Evolutionary conservation across 2,329 filamentous ascomycete species (phyloP).

Genomic region (Calycina marina): DNA sequence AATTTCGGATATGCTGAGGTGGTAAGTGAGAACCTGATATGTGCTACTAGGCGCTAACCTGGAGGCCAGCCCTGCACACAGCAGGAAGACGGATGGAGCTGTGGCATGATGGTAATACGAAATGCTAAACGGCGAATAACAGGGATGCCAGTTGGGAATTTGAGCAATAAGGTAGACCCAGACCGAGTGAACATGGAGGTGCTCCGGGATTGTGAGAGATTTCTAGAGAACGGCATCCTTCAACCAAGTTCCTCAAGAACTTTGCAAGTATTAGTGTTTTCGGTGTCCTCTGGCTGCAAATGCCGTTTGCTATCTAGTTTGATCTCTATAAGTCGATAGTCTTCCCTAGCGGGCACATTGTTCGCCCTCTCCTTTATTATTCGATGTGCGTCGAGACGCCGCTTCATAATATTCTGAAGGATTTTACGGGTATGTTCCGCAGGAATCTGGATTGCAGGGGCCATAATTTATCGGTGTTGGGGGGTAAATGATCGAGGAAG

Average conservation of each 20-base stretch:
- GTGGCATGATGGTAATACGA: conserved; percentile 12
- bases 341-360: neutral
- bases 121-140: conserved; percentile 13
- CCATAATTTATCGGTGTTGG: neutral
- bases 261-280: neutral
- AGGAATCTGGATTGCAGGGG: neutral
- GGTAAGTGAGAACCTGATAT: conserved; percentile 15
- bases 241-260: conserved; percentile 4
- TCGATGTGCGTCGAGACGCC: neutral
- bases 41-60: conserved; percentile 6
- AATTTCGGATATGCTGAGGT: conserved; percentile 14
- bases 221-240: conserved; percentile 10
- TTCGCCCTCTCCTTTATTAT: neutral
- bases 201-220: conserved; percentile 10
- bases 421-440: neutral
- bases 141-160: conserved; percentile 10
- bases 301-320: neutral
- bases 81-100: conserved; percentile 14
- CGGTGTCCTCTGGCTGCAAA: neutral
- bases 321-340: neutral
- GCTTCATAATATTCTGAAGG: neutral
- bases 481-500: neutral
- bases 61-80: conserved; percentile 6
- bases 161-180: conserved; percentile 10
- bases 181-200: conserved; percentile 14